Percentiles rank a stretch among this genome's conserved stretches.
Conservation (phyloP, 1,284 basidiomycete genomes). For the Porogramme epimiltina region DNA sequence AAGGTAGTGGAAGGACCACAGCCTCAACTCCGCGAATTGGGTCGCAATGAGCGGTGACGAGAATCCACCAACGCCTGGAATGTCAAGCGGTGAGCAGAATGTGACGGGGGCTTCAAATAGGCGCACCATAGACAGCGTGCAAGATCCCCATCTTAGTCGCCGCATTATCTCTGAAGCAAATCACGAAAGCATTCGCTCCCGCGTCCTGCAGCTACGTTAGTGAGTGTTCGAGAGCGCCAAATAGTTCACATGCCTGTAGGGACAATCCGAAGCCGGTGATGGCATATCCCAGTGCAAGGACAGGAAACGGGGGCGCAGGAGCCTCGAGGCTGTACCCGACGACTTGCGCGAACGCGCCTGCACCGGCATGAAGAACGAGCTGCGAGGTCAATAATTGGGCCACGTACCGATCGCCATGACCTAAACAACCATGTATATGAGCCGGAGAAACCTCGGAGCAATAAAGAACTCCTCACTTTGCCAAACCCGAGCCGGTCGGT, state of each 20-base stretch:
- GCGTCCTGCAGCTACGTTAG: no score
- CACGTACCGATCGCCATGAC: slow-evolving; percentile 30
- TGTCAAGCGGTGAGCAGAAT: neutral
- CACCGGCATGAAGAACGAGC: no score
- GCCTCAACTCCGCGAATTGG: slow-evolving; percentile 51
- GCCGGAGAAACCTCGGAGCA: neutral
- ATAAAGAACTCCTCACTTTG: slow-evolving; percentile 39
- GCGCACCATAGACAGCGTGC: slow-evolving; percentile 47
- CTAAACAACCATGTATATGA: slow-evolving; percentile 15
- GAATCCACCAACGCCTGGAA: slow-evolving; percentile 63
- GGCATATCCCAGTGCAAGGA: slow-evolving; percentile 58
- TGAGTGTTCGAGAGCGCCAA: no score
- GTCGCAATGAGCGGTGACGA: slow-evolving; percentile 64
- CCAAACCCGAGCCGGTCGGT: slow-evolving; percentile 59
- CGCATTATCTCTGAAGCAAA: slow-evolving; percentile 45
- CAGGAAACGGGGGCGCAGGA: slow-evolving; percentile 66
- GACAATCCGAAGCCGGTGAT: slow-evolving; percentile 62
- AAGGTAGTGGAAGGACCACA: slow-evolving; percentile 70
- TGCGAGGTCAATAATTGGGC: no score
- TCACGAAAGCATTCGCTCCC: slow-evolving; percentile 58
- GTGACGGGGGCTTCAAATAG: neutral
- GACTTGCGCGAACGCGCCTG: slow-evolving; percentile 37
- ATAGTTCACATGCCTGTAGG: slow-evolving; percentile 13
- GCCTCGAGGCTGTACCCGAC: slow-evolving; percentile 59
- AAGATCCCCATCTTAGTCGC: slow-evolving; percentile 63